Percentiles rank a stretch among this genome's conserved stretches.
Conservation (phyloP, 805 yeast species). For the Tanozyma kutaoensis region DNA sequence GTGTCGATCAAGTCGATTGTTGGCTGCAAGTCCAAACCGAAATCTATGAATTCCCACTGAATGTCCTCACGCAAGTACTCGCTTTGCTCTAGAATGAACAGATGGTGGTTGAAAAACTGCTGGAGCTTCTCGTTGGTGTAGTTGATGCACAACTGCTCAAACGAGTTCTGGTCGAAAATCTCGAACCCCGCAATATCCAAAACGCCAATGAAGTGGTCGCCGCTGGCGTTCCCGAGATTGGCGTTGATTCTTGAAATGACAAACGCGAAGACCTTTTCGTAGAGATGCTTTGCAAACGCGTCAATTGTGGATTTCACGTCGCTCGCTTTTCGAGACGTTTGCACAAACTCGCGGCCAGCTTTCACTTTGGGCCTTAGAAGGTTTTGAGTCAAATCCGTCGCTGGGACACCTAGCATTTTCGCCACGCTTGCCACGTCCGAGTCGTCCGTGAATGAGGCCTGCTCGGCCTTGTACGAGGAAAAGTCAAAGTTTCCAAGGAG, state of each 20-base stretch:
- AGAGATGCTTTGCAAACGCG: slow-evolving; percentile 76
- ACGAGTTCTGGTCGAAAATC: slow-evolving; percentile 42
- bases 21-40: slow-evolving; percentile 88
- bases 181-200: slow-evolving; percentile 53
- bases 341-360: slow-evolving; percentile 81
- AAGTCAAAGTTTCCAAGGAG: slow-evolving; percentile 81
- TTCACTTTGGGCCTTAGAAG: slow-evolving; percentile 71
- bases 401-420: slow-evolving; percentile 50
- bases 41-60: slow-evolving; percentile 71
- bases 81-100: slow-evolving; percentile 47
- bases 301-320: slow-evolving; percentile 78
- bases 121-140: slow-evolving; percentile 49
- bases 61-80: slow-evolving; percentile 47
- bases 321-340: slow-evolving; percentile 61
- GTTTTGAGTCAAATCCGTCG: slow-evolving; percentile 36
- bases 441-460: slow-evolving; percentile 51
- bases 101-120: slow-evolving; percentile 50
- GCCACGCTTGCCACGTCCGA: slow-evolving; percentile 38
- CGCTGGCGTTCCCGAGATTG: slow-evolving; percentile 27
- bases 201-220: slow-evolving; percentile 35
- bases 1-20: slow-evolving; percentile 88
- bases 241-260: slow-evolving; percentile 67
- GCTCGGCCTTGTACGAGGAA: slow-evolving; percentile 53
- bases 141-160: slow-evolving; percentile 49
- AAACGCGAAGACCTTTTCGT: slow-evolving; percentile 70